Evolutionary conservation across 169 alveolate species (phyloP), one percentile per base, ranked within the genome.

Genomic region (Babesia sp.): DNA sequence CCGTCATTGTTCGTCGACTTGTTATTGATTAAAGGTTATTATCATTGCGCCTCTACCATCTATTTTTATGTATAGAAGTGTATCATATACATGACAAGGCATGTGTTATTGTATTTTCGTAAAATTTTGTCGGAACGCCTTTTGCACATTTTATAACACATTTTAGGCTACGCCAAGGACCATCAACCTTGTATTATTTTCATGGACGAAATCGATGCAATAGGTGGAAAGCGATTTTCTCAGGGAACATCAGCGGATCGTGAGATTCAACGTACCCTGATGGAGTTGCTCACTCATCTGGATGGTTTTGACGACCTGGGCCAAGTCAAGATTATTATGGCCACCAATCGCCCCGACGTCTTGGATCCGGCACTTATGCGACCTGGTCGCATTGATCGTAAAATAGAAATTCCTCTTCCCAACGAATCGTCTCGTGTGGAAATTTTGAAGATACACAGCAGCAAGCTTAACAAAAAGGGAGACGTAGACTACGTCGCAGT

Each of bases 251-350:
- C 98, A 11, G 99, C 99, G 11, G 99, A 98, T 86, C 93, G 99
- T 87, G 99, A 98, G 88, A 97, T 98, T 28, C 98, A 98, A 90
- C 93, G 99, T 77, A 98, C 99, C 12, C 91, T 95, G 45, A 94
- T 95, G 97, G 98, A 94, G 77, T 78, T 94, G 54, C 91, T 97
- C 57, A 98, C 98, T 76, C 98, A 97, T 88, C 86, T 97, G 61
- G 99, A 98, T 88, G 99, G 99, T 24, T 98, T 98, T 85, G 99
- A 97, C 81, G 99, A 97, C 46, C 87, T 96, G 57, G 99, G 99
- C n/a, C 95, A 95, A 37, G 99, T 98, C 45, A 98, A 98, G 93
- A 96, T 97, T 71, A 98, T 98, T 72, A 98, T 98, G 99, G 99
- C 99, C 53, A 97, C 99, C 18, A 98, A 98, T 72, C 91, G 99